Base-by-base conservation (phyloP, 2,329 filamentous ascomycete genomes). In the Apiospora sp. region DNA sequence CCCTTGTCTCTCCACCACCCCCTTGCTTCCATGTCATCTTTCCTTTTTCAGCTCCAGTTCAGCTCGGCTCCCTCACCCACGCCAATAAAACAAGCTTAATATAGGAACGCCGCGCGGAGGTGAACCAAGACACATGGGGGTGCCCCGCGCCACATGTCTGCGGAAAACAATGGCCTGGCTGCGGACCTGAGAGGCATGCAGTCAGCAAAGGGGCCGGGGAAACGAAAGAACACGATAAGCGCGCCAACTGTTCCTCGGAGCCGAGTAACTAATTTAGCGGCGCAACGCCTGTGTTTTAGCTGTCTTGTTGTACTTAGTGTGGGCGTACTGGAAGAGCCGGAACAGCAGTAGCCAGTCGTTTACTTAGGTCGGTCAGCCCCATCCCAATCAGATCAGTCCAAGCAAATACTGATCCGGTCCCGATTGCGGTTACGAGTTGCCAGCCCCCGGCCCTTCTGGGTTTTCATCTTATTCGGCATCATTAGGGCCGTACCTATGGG, bases 191-290 rank as follows among this genome's bases (percentile, higher is more conserved):
- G 3, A 22, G n/a, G 22, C 5, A 12, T 49, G 48, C 48, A 24
- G 48, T 49, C 48, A 24, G 19, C 48, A 48, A 19, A 51, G 49
- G 49, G 49, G 13, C 46, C 49, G 49, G 49, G 13, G n/a, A 22
- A 13, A 24, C 24, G 22, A 51, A 51, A 2, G 49, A 51, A 27
- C 49, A 4, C 10, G 24, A 12, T 51, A 51, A 51, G 49, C 49
- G 24, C n/a, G n/a, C n/a, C n/a, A 51, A 51, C 48, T 24, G 3
- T 14, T n/a, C 13, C 27, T 14, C 49, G n/a, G 49, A 51, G n/a
- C 49, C 49, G 49, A 51, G 49, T 51, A 51, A 51, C 49, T 51
- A n/a, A 51, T 51, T 51, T 51, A 13, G 49, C 49, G n/a, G 49
- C 49, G n/a, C 49, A 14, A 8, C 24, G 49, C n/a, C 49, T 24